Evolutionary conservation across 2,329 filamentous ascomycete genomes (phyloP).

Genomic region (Ascochyta rabiei): DNA sequence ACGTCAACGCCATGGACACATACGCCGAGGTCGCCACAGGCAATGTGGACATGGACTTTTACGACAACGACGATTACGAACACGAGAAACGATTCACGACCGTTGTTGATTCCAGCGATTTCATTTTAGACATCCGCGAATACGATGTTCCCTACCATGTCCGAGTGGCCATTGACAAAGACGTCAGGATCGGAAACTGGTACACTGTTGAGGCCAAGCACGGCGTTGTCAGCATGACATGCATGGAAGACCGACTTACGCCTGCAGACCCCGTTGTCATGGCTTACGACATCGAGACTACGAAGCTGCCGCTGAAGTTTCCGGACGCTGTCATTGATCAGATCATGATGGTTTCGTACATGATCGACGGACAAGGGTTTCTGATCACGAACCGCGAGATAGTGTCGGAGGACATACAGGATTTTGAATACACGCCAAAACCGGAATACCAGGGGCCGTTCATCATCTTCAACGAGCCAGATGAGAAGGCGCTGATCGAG

Average conservation of each 20-base stretch:
- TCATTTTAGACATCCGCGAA: constrained; percentile 97
- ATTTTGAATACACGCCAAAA: constrained; percentile 98
- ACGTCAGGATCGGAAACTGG: constrained; percentile 96
- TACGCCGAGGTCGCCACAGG: constrained; percentile 92
- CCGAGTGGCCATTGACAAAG: constrained; percentile 95
- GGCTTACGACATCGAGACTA: constrained; percentile 99
- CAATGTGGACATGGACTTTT: constrained; percentile 88
- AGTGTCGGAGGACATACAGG: constrained; percentile 93
- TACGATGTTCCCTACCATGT: constrained; percentile 99
- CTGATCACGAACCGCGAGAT: constrained; percentile 98
- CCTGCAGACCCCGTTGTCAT: constrained; percentile 97
- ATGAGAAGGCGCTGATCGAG: constrained; percentile 86
- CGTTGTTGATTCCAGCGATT: constrained; percentile 91
- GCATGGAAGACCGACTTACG: constrained; percentile 84
- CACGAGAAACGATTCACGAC: constrained; percentile 79
- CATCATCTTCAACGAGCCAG: constrained; percentile 97
- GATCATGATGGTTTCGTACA: constrained; percentile 99
- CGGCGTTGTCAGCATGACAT: constrained; percentile 80
- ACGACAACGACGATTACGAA: constrained; percentile 81
- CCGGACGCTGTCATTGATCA: constrained; percentile 93
- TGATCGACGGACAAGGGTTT: constrained; percentile 98
- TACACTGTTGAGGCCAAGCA: constrained; percentile 95
- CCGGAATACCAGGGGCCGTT: constrained; percentile 95
- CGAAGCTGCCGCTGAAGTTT: constrained; percentile 94
- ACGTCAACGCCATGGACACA: constrained; percentile 95